Base-by-base conservation (phyloP, 306 rosid species). In the Albizia julibrissin region DNA sequence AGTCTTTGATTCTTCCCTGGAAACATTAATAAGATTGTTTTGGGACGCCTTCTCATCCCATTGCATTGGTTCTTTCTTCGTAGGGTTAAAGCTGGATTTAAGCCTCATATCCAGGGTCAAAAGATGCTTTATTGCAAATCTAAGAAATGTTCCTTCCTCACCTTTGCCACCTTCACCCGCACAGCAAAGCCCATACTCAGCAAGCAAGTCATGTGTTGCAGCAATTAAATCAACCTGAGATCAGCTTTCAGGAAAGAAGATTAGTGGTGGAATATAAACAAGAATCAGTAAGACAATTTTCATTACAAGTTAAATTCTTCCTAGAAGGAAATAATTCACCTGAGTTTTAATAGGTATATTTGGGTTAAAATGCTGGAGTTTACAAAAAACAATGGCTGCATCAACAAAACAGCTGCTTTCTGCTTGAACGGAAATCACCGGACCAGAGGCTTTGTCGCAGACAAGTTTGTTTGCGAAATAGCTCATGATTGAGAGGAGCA, bases 101-200 rank as follows among this genome's bases (percentile, higher is more conserved):
- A 92, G 86, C 89, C 92, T 95, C 94, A 92, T 88, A 91, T 93
- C 97, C 89, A 93, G 91, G 80, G 91, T 93, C 85, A 95, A 77
- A 46, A 95, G 94, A 89, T 91, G 98, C 91, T 95, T 95, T 81
- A 95, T 95, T 19, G 99, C 92, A 91, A 93, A 95, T 85, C 93
- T 95, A 83, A 95, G 99, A 88, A 89, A 95, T 69, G 87, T 85
- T 86, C 97, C 98, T 90, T 95, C 97, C 85, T 91, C 98, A 54
- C 92, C 93, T 80, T 90, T 89, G 34, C 90, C 94, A 64, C 92
- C 93, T 81, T 89, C 91, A 71, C 97, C 92, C 46, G 84, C 90
- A 84, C 99, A 95, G 87, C 99, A 95, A 84, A 95, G 93, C 80
- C 98, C 99, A 79, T 91, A 89, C 85, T 93, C 99, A 43, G 97